These are phyloP conservation scores for Tinospora cordifolia DNA, from an alignment of 164 flowering plant genomes.

Conservation along the genomic window DNA sequence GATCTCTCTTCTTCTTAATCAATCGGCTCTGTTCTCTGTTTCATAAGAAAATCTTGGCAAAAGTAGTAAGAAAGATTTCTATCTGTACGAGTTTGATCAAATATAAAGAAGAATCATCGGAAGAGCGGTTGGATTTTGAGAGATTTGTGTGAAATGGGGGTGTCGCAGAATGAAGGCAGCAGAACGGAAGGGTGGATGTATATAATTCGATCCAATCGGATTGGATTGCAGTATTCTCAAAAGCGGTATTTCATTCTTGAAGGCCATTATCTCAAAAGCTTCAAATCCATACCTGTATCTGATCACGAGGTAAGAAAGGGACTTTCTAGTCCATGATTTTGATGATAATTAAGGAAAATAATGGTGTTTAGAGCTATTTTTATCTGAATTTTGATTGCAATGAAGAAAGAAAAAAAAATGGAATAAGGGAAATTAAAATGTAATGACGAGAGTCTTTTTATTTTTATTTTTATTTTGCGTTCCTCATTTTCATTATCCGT, in stretches of 20 bases:
- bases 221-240: conserved; percentile 64
- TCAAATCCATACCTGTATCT: conserved; percentile 50
- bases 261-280: conserved; percentile 51
- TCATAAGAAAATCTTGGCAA: background rate
- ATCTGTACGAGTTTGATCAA: conserved; percentile 2
- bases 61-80: conserved; percentile 6
- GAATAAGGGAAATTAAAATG: no score
- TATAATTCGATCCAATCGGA: conserved; percentile 54
- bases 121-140: background rate
- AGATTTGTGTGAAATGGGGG: conserved; percentile 26
- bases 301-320: conserved; percentile 36
- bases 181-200: conserved; percentile 83
- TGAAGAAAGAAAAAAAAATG: background rate
- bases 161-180: conserved; percentile 30
- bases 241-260: conserved; percentile 74
- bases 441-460: background rate
- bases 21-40: background rate
- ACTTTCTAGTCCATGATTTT: background rate
- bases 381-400: background rate
- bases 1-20: background rate
- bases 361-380: background rate
- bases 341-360: background rate
- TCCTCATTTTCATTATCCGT: background rate
- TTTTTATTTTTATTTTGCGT: background rate
- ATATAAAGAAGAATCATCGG: background rate